Evolutionary conservation across 768 basidiomycete species (phyloP).

Genomic region (Lyophyllum decastes): DNA sequence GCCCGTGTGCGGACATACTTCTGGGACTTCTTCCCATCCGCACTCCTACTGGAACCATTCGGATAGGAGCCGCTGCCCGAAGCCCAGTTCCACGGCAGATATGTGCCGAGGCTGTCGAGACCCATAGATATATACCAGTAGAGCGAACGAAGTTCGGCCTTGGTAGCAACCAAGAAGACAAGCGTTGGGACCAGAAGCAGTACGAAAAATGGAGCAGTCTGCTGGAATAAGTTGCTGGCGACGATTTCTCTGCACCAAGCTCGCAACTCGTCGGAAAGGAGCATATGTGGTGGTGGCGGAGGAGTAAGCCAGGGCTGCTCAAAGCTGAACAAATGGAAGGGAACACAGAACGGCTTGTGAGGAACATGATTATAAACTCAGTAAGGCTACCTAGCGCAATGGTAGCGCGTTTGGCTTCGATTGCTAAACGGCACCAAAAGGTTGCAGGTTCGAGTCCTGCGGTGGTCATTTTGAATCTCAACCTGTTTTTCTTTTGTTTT

Average conservation of each 20-base stretch:
- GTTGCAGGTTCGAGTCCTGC: slow-evolving; percentile 97
- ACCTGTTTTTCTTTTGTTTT: not conserved
- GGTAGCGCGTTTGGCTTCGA: slow-evolving; percentile 97
- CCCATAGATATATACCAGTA: slow-evolving; percentile 46
- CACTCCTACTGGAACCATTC: slow-evolving; percentile 18
- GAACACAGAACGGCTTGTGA: too few relatives aligned
- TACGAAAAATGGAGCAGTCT: slow-evolving; percentile 57
- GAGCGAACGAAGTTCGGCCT: slow-evolving; percentile 24
- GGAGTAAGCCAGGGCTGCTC: slow-evolving; percentile 5
- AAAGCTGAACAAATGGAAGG: not conserved
- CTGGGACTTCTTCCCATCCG: slow-evolving; percentile 47
- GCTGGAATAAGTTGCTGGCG: slow-evolving; percentile 45
- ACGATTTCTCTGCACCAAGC: slow-evolving; percentile 41
- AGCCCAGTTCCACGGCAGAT: slow-evolving; percentile 70
- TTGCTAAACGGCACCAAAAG: slow-evolving; percentile 79
- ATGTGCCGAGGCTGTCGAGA: slow-evolving; percentile 54
- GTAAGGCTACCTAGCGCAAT: slow-evolving; percentile 84
- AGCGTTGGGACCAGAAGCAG: slow-evolving; percentile 56
- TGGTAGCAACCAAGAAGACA: slow-evolving; percentile 43
- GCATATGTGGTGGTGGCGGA: slow-evolving; percentile 39
- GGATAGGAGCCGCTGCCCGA: slow-evolving; percentile 18
- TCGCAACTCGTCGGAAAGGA: slow-evolving; percentile 40
- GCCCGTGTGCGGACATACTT: slow-evolving; percentile 52
- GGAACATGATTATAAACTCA: not conserved
- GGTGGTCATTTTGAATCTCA: slow-evolving; percentile 54